Evolutionary conservation across 2,329 filamentous ascomycete genomes (phyloP).

Genomic region (Metarhizium sp.): DNA sequence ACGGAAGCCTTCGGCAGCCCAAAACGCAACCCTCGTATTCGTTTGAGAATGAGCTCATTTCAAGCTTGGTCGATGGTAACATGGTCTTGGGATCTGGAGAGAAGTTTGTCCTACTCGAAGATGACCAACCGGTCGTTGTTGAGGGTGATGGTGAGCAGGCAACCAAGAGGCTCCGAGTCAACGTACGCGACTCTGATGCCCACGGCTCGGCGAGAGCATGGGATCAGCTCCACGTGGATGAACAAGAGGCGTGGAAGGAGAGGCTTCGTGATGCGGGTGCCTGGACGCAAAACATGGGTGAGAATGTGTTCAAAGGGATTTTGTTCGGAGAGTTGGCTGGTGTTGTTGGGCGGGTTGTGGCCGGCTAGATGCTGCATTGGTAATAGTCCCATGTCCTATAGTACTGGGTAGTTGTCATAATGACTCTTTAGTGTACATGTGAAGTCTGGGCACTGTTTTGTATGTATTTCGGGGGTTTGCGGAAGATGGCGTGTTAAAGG

Average conservation of each 20-base stretch:
- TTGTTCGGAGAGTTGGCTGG: constrained; percentile 67
- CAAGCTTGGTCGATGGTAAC: constrained; percentile 25
- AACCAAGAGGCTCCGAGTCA: constrained; percentile 25
- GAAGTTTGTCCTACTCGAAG: constrained; percentile 28
- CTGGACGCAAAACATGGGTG: constrained; percentile 72
- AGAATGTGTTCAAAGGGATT: constrained; percentile 66
- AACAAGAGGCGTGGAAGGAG: constrained; percentile 60
- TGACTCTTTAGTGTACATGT: not conserved
- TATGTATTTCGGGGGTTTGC: not conserved
- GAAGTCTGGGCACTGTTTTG: not conserved
- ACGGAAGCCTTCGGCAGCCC: constrained; percentile 20
- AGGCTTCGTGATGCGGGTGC: constrained; percentile 61
- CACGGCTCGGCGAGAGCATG: constrained; percentile 52
- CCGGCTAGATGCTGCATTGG: constrained; percentile 17
- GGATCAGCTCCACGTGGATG: constrained; percentile 57
- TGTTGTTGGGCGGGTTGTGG: constrained; percentile 44
- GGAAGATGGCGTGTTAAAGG: not conserved
- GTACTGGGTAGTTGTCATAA: not conserved
- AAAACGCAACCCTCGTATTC: constrained; percentile 15
- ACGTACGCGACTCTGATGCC: constrained; percentile 35
- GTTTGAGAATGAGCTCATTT: constrained; percentile 23
- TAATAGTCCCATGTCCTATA: not conserved
- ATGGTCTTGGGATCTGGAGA: constrained; percentile 23
- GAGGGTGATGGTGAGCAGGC: not conserved
- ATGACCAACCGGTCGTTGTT: not conserved